Conservation (phyloP, 495 filamentous ascomycete genomes). For the Xylona heveae region DNA sequence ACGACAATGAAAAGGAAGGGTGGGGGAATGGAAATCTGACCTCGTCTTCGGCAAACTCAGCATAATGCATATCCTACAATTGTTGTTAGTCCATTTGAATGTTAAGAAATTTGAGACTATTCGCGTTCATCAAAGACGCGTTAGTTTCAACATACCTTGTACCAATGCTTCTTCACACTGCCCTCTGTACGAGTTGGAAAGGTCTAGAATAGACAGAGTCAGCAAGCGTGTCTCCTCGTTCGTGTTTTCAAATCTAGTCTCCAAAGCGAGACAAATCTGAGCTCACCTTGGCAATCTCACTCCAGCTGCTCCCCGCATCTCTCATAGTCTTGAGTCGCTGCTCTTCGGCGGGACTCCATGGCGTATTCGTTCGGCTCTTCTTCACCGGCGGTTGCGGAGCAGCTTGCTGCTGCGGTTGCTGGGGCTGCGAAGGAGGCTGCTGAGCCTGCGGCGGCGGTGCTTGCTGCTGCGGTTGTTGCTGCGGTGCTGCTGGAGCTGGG, state of each 20-base stretch:
- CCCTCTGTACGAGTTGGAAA: slow-evolving; percentile 89
- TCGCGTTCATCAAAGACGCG: too few species aligned
- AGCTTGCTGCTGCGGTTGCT: slow-evolving; percentile 4
- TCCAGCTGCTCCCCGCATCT: slow-evolving; percentile 85
- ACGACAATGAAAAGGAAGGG: slow-evolving; percentile 4
- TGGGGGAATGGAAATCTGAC: slow-evolving; percentile 25
- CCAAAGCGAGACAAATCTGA: slow-evolving; percentile 1
- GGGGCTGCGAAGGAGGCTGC: background rate
- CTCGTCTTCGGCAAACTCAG: slow-evolving; percentile 96
- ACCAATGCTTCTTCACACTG: slow-evolving; percentile 99
- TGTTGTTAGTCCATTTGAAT: slow-evolving; percentile 6
- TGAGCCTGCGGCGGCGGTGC: slow-evolving; percentile 1
- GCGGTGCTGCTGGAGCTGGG: too few species aligned
- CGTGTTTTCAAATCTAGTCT: background rate
- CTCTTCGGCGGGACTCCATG: slow-evolving; percentile 92
- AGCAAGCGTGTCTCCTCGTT: slow-evolving; percentile 4
- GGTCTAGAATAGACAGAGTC: slow-evolving; percentile 31
- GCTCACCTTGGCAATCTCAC: slow-evolving; percentile 82
- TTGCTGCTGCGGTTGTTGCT: too few species aligned
- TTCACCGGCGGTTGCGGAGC: slow-evolving; percentile 43
- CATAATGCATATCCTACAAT: slow-evolving; percentile 88
- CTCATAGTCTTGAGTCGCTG: slow-evolving; percentile 81
- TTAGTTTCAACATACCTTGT: slow-evolving; percentile 44
- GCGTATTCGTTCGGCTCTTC: slow-evolving; percentile 90
- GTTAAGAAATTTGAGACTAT: background rate